Conservation (phyloP, 2,329 filamentous ascomycete species). For the Fusarium odoratissimum region DNA sequence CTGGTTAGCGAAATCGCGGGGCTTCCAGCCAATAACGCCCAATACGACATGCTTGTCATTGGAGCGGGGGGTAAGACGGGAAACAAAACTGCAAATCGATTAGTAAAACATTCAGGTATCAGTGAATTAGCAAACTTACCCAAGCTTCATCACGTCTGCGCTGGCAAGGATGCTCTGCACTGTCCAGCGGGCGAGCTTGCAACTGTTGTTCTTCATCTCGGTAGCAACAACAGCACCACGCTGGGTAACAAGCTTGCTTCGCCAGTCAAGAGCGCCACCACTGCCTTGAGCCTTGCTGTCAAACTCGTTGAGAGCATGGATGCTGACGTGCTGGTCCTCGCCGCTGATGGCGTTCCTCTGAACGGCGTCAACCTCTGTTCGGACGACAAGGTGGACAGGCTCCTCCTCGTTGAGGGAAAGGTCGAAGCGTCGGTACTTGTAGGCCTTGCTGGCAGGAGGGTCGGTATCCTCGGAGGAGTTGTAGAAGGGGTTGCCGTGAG, state of each 20-base stretch:
- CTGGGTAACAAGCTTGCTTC: conserved; percentile 92
- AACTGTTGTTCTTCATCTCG: conserved; percentile 99
- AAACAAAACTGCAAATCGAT: conserved; percentile 79
- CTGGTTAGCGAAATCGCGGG: conserved; percentile 93
- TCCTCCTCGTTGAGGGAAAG: conserved; percentile 95
- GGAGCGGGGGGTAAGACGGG: conserved; percentile 89
- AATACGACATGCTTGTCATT: conserved; percentile 96
- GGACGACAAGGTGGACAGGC: conserved; percentile 90
- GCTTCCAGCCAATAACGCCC: conserved; percentile 97
- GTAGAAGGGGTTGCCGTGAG: conserved; percentile 96
- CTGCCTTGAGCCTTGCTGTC: conserved; percentile 97
- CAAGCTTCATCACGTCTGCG: conserved; percentile 99
- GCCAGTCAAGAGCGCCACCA: conserved; percentile 96
- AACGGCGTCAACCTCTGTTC: conserved; percentile 94
- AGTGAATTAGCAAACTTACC: conserved; percentile 64
- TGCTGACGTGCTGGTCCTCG: conserved; percentile 89
- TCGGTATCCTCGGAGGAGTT: conserved; percentile 92
- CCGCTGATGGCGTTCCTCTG: conserved; percentile 94
- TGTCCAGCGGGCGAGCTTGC: conserved; percentile 98
- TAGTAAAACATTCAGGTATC: conserved; percentile 9
- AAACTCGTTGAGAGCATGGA: conserved; percentile 99
- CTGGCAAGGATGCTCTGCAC: conserved; percentile 96
- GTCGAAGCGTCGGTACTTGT: conserved; percentile 98
- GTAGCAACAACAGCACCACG: conserved; percentile 97
- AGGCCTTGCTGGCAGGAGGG: conserved; percentile 93